Evolutionary conservation across 768 basidiomycete genomes (phyloP).

Genomic region (Mycena galericulata): DNA sequence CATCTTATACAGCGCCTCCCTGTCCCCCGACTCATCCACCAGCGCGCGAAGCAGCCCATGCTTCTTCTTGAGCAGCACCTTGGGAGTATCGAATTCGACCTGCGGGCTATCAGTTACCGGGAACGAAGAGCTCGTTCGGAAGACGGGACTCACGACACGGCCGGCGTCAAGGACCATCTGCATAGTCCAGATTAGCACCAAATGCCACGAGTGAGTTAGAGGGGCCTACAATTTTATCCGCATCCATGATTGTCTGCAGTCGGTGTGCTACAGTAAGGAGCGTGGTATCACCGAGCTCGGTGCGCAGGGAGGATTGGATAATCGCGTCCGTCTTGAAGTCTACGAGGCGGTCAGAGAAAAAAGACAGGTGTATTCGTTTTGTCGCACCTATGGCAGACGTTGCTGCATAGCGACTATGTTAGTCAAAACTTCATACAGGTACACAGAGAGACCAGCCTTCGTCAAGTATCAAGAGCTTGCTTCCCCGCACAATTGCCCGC

Average conservation of each 20-base stretch:
- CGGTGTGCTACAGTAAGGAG: slow-evolving; percentile 41
- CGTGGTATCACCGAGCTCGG: slow-evolving; percentile 46
- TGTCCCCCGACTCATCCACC: slow-evolving; percentile 20
- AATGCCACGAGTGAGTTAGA: too few species aligned
- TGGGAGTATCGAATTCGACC: slow-evolving; percentile 18
- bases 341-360: neutral
- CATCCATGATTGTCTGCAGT: slow-evolving; percentile 47
- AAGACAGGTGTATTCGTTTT: neutral
- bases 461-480: slow-evolving; percentile 23
- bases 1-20: slow-evolving; percentile 15
- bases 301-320: slow-evolving; percentile 57
- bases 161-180: slow-evolving; percentile 26
- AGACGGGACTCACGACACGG: neutral
- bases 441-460: slow-evolving; percentile 13
- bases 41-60: slow-evolving; percentile 7
- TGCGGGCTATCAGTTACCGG: neutral
- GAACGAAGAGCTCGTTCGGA: too few species aligned
- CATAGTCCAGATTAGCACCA: neutral
- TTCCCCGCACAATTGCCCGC: slow-evolving; percentile 40
- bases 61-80: neutral
- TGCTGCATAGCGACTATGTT: neutral
- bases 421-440: slow-evolving; percentile 12
- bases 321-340: slow-evolving; percentile 57
- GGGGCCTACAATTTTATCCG: slow-evolving; percentile 39
- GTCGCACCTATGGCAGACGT: slow-evolving; percentile 28